Base-by-base conservation (phyloP, 768 basidiomycete species). In the Asterophora lycoperdoides region DNA sequence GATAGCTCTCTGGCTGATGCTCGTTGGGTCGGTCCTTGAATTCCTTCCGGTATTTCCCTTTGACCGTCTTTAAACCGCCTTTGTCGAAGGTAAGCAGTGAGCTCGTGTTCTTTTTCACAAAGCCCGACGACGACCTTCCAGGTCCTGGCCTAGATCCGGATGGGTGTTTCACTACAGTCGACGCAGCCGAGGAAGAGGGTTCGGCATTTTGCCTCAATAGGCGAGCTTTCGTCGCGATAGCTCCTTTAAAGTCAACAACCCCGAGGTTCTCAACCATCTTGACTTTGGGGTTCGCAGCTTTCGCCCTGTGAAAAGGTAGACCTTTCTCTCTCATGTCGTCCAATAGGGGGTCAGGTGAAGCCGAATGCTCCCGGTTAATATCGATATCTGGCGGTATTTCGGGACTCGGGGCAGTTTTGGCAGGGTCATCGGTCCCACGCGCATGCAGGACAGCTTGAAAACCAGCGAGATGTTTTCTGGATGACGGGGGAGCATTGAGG, bases 41-140 rank as follows among this genome's bases (percentile, higher is more conserved):
- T 32, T 53, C 51, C 29, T 44, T 54, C 26, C 51, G 47, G 49
- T 71, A 73, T 26, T 65, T 75, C 9, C 76, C 76, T 56, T 76
- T 80, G 49, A 80, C 63, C 4, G 72, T 76, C 54, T 75, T 77
- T 26, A 81, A 56, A 9, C 61, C 55, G 28, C 82, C 81, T 57
- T 79, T 83, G 7, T 73, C 64, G 15, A 68, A 72, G 5, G 75
- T 80, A 45, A 84, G 65, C 10, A 83, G 62, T 13, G 83, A 83
- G 49, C 75, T 80, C 26, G 67, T 71, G 40, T 64, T 72, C 47
- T 67, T 74, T 41, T 51, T 60, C 29, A 61, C 32, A 28, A 77
- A 49, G 7, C 76, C 74, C 19, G 66, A 55, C 10, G 81, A 79
- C 4, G 76, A 75, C 26, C 74, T 74, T 23, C 76, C 75, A 19